phyloP scores from a whole-genome alignment of 169 alveolate species.

The Neospora caninum region DNA sequence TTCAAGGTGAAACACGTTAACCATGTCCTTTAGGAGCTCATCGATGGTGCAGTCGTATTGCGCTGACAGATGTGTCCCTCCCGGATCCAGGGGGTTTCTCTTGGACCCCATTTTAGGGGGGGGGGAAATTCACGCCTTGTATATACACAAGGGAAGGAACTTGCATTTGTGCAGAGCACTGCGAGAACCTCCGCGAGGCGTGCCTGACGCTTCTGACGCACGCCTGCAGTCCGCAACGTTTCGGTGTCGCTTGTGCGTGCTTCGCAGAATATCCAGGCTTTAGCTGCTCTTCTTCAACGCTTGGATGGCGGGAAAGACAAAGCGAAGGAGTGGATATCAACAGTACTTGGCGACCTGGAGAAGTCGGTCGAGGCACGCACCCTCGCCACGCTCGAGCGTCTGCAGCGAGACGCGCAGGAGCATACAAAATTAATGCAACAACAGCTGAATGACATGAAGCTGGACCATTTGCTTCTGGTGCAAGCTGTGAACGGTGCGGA shows the following conservation, averaged over 20 bases:
- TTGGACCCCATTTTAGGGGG: no score
- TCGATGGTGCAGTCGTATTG: not conserved
- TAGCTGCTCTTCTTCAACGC: not conserved
- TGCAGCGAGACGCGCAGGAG: not conserved
- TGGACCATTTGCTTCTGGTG: conserved; percentile 5
- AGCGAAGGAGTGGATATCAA: not conserved
- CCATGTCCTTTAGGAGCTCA: not conserved
- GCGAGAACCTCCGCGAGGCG: no score
- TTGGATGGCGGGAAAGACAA: not conserved
- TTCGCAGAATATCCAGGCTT: not conserved
- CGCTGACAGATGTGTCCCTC: no score
- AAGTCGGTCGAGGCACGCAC: not conserved
- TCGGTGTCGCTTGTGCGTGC: no score
- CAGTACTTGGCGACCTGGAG: not conserved
- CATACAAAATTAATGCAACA: not conserved
- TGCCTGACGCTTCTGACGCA: no score
- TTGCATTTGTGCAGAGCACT: no score
- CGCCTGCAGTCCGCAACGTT: no score
- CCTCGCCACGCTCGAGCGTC: not conserved
- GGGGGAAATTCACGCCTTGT: no score
- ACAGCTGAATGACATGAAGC: conserved; percentile 5
- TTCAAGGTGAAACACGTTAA: not conserved
- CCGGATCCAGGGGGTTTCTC: no score
- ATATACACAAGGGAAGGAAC: no score
- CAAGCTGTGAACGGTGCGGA: not conserved